Evolutionary conservation across 192 early-diverging fungal genomes (phyloP).

Genomic region (Backusella australiensis): DNA sequence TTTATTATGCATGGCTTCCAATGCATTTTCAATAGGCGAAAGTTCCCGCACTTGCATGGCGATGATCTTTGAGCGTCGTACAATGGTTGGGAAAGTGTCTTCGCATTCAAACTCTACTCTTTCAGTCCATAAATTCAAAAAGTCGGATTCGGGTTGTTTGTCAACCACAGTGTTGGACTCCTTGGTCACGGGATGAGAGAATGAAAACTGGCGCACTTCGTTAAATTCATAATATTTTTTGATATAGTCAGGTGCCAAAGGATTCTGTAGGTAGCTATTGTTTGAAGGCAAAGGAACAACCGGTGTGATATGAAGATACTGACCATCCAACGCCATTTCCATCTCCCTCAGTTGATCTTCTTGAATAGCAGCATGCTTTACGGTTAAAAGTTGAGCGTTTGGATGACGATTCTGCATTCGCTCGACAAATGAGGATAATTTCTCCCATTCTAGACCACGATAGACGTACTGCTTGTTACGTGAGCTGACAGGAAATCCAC

Average conservation of each 20-base stretch:
- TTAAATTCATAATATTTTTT: constrained; percentile 66
- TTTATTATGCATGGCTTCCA: constrained; percentile 66
- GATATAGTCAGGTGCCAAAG: constrained; percentile 47
- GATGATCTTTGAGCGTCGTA: constrained; percentile 57
- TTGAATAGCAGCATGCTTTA: constrained; percentile 34
- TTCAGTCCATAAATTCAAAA: constrained; percentile 77
- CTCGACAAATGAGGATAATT: constrained; percentile 67
- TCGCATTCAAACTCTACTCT: constrained; percentile 65
- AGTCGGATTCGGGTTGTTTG: constrained; percentile 58
- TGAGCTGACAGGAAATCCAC: constrained; percentile 49
- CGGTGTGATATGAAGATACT: constrained; percentile 66
- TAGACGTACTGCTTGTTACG: constrained; percentile 71
- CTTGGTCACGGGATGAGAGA: constrained; percentile 60
- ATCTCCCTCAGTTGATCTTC: constrained; percentile 48
- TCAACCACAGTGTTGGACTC: not conserved
- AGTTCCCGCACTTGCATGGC: constrained; percentile 52
- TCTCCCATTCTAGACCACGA: constrained; percentile 73
- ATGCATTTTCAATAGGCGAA: constrained; percentile 75
- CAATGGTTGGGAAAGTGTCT: constrained; percentile 64
- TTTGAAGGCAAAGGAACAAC: constrained; percentile 47
- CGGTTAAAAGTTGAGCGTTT: constrained; percentile 48
- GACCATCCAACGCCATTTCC: constrained; percentile 38
- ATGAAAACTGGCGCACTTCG: constrained; percentile 62
- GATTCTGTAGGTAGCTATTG: constrained; percentile 18
- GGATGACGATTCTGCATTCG: constrained; percentile 66